Evolutionary conservation across 257 asterid genomes (phyloP).

Genomic region (Prunella vulgaris): DNA sequence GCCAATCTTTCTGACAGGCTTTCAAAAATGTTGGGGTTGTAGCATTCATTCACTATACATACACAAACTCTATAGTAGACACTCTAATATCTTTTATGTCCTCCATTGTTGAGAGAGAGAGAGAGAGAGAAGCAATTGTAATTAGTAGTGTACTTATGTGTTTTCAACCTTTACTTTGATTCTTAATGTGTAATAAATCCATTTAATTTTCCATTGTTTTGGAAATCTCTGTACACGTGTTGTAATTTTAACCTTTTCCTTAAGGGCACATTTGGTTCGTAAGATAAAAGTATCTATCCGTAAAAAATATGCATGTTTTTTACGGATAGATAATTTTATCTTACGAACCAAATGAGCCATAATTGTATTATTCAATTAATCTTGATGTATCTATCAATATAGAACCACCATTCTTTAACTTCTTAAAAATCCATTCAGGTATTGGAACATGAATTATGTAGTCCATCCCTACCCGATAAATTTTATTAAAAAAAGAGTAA

Average conservation of each 20-base stretch:
- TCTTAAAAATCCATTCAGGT: not conserved
- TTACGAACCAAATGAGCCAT: no score
- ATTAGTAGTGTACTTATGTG: not conserved
- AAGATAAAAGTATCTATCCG: no score
- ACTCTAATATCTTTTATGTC: not conserved
- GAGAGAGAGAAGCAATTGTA: slow-evolving; percentile 7
- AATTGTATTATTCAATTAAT: no score
- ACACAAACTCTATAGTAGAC: not conserved
- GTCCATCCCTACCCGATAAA: no score
- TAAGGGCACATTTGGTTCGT: no score
- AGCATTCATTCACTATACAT: slow-evolving; percentile 16
- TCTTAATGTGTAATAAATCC: no score
- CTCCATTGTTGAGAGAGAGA: not conserved
- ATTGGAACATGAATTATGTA: no score
- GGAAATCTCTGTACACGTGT: slow-evolving; percentile 2
- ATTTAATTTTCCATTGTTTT: slow-evolving; percentile 3
- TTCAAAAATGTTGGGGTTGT: slow-evolving; percentile 56
- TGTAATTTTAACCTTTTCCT: not conserved
- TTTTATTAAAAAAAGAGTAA: no score
- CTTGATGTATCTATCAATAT: not conserved
- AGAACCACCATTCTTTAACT: not conserved
- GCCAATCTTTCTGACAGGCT: slow-evolving; percentile 80
- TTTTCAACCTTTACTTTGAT: not conserved
- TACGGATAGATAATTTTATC: no score
- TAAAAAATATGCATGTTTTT: no score